Percentiles rank a stretch among this genome's conserved stretches.
Evolutionary conservation across 371 early-diverging fungal genomes (phyloP).

Genomic region (Rhizomucor pusillus): DNA sequence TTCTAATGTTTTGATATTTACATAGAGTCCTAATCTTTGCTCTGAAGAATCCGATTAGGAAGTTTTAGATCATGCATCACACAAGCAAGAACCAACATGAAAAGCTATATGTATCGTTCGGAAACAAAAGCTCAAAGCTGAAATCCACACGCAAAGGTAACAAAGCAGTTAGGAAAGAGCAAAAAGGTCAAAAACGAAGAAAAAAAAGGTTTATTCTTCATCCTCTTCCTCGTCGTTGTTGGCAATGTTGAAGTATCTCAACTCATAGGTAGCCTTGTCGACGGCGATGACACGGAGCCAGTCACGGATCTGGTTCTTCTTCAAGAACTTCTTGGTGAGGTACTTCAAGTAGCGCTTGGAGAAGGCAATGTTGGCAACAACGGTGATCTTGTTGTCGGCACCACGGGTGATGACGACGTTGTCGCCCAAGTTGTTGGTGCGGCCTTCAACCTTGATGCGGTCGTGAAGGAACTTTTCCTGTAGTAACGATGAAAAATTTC

Average conservation of each 20-base stretch:
- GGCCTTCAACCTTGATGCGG: constrained; percentile 97
- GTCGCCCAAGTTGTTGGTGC: constrained; percentile 94
- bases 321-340: constrained; percentile 99
- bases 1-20: too few relatives aligned
- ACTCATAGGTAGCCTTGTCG: constrained; percentile 90
- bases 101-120: too few relatives aligned
- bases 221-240: constrained; percentile 84
- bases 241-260: constrained; percentile 95
- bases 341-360: constrained; percentile 99
- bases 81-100: too few relatives aligned
- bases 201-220: constrained; percentile 39
- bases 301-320: constrained; percentile 98
- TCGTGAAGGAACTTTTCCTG: constrained; percentile 95
- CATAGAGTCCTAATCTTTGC: too few relatives aligned
- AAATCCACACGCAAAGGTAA: too few relatives aligned
- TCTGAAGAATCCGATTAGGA: too few relatives aligned
- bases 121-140: too few relatives aligned
- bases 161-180: too few relatives aligned
- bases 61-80: too few relatives aligned
- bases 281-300: constrained; percentile 96
- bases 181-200: too few relatives aligned
- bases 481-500: background rate
- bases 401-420: constrained; percentile 82
- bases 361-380: constrained; percentile 79
- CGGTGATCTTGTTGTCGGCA: constrained; percentile 71